Base-by-base conservation (phyloP, 768 basidiomycete genomes). In the Rubroboletus pulcherrimus region DNA sequence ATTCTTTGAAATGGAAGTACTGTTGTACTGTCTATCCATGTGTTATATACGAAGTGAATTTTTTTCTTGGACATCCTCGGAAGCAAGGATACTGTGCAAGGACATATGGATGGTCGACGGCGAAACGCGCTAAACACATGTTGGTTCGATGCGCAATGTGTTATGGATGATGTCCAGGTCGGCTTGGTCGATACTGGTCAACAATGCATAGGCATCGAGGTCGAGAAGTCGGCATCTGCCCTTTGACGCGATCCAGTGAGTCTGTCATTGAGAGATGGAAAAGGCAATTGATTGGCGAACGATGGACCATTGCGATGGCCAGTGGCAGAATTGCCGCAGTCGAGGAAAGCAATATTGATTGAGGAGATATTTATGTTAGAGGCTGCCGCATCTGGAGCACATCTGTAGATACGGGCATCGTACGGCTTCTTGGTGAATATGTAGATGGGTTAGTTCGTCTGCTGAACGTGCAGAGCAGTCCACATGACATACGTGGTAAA, bases 201-300 rank as follows among this genome's bases (percentile, higher is more conserved):
- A 47, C 54, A 57, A 57, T 51, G 65, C 30, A 17, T 41, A 31
- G 21, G 31, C 42, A 42, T 63, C 31, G 49, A 55, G 58, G 61
- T 45, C 10, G 19, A 39, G 30, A 47, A 41, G 26, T 39, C 10
- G 11, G 11, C 6, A 29, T 24, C 30, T 21, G 26, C 55, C 34
- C 49, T 46, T 15, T 48, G 34, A 43, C 39, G 19, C 42, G 38
- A 46, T 55, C 42, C n/a, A 17, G 31, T 6, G 19, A n/a, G 17
- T 31, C 42, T 11, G 41, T 14, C 26, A 6, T 40, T 26, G 8
- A 14, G 39, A 41, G 34, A n/a, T 41, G 51, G 41, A 40, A 5
- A 24, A 24, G 35, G 33, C 1, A 10, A 41, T 5, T 35, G 43
- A 55, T 55, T 19, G 53, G 31, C 33, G 2, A 41, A 42, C 5